Evolutionary conservation across 2,329 filamentous ascomycete genomes (phyloP).

Genomic region (Ceratocystis lukuohia): DNA sequence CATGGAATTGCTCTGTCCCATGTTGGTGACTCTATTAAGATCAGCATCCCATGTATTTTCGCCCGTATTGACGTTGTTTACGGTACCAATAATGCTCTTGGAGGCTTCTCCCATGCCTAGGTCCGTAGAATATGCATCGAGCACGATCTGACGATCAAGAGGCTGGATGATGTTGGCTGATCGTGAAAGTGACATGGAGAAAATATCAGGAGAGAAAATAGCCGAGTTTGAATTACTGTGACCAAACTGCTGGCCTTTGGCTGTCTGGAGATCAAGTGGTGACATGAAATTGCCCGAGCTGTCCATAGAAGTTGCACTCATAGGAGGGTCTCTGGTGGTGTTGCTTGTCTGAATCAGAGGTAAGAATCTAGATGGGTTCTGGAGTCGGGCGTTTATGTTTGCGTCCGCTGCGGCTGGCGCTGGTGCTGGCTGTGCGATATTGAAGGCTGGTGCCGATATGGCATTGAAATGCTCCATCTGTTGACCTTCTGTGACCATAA

Average conservation of each 20-base stretch:
- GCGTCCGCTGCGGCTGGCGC: conserved; percentile 21
- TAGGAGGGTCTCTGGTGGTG: conserved; percentile 27
- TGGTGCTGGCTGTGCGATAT: conserved; percentile 20
- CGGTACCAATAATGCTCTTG: conserved; percentile 30
- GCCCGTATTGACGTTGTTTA: not conserved
- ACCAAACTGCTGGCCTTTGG: conserved; percentile 1
- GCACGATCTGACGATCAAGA: conserved; percentile 63
- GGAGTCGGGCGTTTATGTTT: conserved; percentile 18
- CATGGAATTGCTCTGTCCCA: not conserved
- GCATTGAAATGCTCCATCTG: conserved; percentile 1
- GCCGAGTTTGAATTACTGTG: conserved; percentile 22
- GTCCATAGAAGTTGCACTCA: conserved; percentile 30
- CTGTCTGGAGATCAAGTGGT: conserved; percentile 9
- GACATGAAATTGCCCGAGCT: conserved; percentile 1
- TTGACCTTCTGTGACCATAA: not conserved
- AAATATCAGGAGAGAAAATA: conserved; percentile 40
- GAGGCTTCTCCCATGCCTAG: conserved; percentile 27
- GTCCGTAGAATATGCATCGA: conserved; percentile 54
- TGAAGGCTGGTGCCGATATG: conserved; percentile 21
- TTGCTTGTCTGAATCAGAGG: not conserved
- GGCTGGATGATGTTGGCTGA: conserved; percentile 47
- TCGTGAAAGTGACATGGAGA: conserved; percentile 39
- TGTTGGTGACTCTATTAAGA: not conserved
- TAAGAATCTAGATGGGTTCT: not conserved
- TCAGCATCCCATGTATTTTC: not conserved